A percentile compares a stretch with the other conserved stretches of the same genome.
Evolutionary conservation across 352 stramenopile genomes (phyloP).

Genomic region (Globisporangium spinosum): DNA sequence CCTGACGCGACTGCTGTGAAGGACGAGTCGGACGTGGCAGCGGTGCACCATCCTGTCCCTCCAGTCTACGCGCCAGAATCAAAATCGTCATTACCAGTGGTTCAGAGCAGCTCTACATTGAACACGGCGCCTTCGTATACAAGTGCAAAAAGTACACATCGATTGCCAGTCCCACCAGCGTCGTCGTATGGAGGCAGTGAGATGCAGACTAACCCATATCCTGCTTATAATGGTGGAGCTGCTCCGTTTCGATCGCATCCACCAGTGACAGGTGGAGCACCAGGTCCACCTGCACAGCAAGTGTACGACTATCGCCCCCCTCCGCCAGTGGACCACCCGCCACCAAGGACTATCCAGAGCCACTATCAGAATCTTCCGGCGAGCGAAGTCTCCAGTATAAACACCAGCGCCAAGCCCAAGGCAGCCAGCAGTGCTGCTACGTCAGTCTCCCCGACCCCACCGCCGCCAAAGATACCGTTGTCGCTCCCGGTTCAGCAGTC

Average conservation of each 20-base stretch:
- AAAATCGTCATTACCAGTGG: neutral
- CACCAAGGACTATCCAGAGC: neutral
- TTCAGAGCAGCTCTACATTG: neutral
- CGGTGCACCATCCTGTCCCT: neutral
- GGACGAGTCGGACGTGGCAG: neutral
- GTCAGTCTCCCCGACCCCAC: neutral
- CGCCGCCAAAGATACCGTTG: neutral
- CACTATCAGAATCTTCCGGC: neutral
- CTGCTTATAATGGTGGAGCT: no score
- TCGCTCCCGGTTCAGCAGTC: neutral
- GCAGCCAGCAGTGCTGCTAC: neutral
- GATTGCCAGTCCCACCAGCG: neutral
- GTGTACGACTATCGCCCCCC: constrained; percentile 1
- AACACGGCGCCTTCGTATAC: neutral
- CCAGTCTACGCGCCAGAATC: neutral
- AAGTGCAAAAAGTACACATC: neutral
- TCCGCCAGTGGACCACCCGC: constrained; percentile 3
- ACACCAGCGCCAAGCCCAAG: neutral
- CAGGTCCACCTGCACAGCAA: neutral
- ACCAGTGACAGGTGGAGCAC: neutral
- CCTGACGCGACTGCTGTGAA: no score
- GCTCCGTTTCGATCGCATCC: neutral
- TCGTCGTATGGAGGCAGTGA: neutral
- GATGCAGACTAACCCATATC: neutral
- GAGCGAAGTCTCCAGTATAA: neutral